These are phyloP conservation scores for Voacanga thouarsii DNA, from an alignment of 257 asterid species.

Conservation along the genomic window DNA sequence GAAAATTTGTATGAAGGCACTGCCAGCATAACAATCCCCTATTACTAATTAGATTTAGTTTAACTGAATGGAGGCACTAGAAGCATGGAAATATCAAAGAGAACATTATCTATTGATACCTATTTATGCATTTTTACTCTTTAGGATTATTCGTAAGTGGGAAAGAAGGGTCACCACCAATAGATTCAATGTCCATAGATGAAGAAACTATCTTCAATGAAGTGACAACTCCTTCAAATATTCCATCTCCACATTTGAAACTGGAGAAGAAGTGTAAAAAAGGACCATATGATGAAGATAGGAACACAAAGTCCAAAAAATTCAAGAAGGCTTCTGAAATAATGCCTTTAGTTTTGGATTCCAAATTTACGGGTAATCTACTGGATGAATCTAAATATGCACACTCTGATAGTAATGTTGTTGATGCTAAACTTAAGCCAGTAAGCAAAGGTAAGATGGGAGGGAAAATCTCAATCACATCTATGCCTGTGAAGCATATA, in stretches of 20 bases:
- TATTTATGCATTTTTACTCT: too few relatives aligned
- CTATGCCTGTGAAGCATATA: conserved; percentile 64
- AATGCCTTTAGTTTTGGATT: conserved; percentile 23
- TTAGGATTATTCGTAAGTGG: too few relatives aligned
- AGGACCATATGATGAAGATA: conserved; percentile 54
- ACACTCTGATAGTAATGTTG: conserved; percentile 39
- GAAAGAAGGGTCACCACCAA: conserved; percentile 58
- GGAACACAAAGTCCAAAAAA: conserved; percentile 55
- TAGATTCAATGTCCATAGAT: conserved; percentile 59
- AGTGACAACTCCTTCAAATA: conserved; percentile 51
- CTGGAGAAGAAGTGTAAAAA: conserved; percentile 60
- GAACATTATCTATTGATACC: too few relatives aligned
- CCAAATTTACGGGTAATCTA: conserved; percentile 46
- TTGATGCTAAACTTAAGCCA: conserved; percentile 57
- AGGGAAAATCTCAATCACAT: conserved; percentile 62
- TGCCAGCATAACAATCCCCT: too few relatives aligned
- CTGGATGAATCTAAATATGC: conserved; percentile 47
- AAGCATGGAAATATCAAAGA: too few relatives aligned
- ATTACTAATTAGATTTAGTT: too few relatives aligned
- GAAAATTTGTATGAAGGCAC: too few relatives aligned
- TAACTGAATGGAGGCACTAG: too few relatives aligned
- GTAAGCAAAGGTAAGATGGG: conserved; percentile 53
- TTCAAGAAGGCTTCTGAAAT: conserved; percentile 50
- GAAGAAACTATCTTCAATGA: conserved; percentile 59
- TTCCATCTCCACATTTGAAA: conserved; percentile 54